phyloP scores from a whole-genome alignment of 305 asterid genomes.

The Fraxinus baroniana region DNA sequence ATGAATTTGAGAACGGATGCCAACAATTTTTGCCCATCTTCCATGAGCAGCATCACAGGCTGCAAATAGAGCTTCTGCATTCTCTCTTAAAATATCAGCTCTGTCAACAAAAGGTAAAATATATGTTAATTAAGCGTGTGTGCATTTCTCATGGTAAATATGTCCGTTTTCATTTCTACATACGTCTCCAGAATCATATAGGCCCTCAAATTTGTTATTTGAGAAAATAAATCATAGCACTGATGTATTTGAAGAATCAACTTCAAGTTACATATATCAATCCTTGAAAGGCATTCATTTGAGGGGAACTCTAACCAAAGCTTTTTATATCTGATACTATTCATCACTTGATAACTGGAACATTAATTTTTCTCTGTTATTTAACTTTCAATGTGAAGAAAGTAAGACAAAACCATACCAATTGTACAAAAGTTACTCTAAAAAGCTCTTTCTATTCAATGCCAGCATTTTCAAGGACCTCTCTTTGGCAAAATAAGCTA shows the following conservation, averaged over 20 bases:
- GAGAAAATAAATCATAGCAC: background rate
- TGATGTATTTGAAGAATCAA: slow-evolving; percentile 2
- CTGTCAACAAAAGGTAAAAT: slow-evolving; percentile 48
- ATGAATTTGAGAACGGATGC: slow-evolving; percentile 92
- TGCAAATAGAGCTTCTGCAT: slow-evolving; percentile 94
- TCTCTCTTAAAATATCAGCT: slow-evolving; percentile 92
- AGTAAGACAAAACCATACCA: background rate
- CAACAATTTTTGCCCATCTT: slow-evolving; percentile 98
- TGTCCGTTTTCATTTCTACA: background rate
- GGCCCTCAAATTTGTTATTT: background rate
- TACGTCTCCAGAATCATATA: slow-evolving; percentile 10
- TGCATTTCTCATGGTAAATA: slow-evolving; percentile 12
- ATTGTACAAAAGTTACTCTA: background rate
- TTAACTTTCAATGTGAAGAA: background rate
- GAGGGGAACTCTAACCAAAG: background rate
- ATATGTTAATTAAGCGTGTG: slow-evolving; percentile 3
- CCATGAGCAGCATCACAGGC: slow-evolving; percentile 99
- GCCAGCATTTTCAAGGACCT: background rate
- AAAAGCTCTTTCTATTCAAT: background rate
- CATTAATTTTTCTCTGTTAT: background rate
- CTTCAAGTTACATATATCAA: slow-evolving; percentile 8
- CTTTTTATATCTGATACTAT: background rate
- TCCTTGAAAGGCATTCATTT: slow-evolving; percentile 6
- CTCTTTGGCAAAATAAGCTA: background rate
- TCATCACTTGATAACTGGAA: background rate